Evolutionary conservation across 768 basidiomycete genomes (phyloP).

Genomic region (Pleurotus pulmonarius): DNA sequence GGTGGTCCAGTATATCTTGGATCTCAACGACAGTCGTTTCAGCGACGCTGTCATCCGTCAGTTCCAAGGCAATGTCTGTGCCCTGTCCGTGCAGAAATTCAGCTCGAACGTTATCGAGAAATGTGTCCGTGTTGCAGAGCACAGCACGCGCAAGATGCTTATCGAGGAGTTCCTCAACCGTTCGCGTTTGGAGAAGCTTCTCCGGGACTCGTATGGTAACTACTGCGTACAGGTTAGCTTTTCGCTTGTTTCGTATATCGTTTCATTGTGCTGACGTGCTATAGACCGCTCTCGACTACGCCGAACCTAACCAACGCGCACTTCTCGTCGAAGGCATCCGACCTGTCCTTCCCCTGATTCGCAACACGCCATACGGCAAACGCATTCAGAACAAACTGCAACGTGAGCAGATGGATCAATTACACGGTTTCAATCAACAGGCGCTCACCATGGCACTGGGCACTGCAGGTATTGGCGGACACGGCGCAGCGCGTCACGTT

Average conservation of each 20-base stretch:
- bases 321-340: conserved; percentile 96
- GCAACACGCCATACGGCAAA: conserved; percentile 99
- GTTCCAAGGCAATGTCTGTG: conserved; percentile 96
- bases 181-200: conserved; percentile 88
- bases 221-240: conserved; percentile 82
- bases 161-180: conserved; percentile 96
- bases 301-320: conserved; percentile 89
- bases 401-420: conserved; percentile 82
- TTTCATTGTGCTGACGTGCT: conserved; percentile 8
- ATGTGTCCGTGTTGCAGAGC: conserved; percentile 94
- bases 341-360: conserved; percentile 96
- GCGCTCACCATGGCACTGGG: conserved; percentile 53
- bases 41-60: conserved; percentile 97
- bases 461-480: conserved; percentile 45
- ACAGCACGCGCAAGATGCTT: conserved; percentile 87
- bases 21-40: conserved; percentile 97
- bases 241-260: neutral
- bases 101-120: conserved; percentile 99
- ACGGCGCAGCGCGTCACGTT: conserved; percentile 51
- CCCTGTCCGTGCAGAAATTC: conserved; percentile 97
- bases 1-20: conserved; percentile 98
- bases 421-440: conserved; percentile 54
- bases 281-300: conserved; percentile 96
- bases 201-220: conserved; percentile 95
- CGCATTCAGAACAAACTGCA: conserved; percentile 98